Evolutionary conservation across 176 grass and related monocot species (phyloP).

Genomic region (Oryza nivara): DNA sequence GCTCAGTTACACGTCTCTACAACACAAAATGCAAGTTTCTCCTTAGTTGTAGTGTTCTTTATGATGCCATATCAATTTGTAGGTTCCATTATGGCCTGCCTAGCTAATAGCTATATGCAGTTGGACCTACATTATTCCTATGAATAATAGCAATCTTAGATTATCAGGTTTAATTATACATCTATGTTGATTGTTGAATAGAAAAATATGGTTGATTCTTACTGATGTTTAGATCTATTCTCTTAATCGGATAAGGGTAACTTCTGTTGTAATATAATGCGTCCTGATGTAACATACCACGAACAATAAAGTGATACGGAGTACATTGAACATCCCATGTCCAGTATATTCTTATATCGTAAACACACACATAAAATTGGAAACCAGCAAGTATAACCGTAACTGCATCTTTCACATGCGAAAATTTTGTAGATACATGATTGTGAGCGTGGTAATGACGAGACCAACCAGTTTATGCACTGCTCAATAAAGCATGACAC

Average conservation of each 20-base stretch:
- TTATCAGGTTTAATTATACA: neutral
- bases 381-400: neutral
- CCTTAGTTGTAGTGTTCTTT: slow-evolving; percentile 17
- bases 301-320: neutral
- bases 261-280: slow-evolving; percentile 3
- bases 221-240: neutral
- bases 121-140: slow-evolving; percentile 14
- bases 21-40: slow-evolving; percentile 1
- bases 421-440: neutral
- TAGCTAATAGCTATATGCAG: slow-evolving; percentile 16
- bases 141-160: neutral
- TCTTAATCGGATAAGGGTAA: neutral
- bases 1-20: slow-evolving; percentile 11
- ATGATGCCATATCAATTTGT: slow-evolving; percentile 15
- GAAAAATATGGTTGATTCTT: slow-evolving; percentile 13
- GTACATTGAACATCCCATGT: neutral
- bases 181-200: slow-evolving; percentile 20
- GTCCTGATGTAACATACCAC: neutral
- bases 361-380: neutral
- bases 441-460: neutral
- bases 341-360: neutral
- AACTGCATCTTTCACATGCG: neutral
- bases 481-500: neutral
- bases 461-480: slow-evolving; percentile 9
- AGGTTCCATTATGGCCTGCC: neutral